Base-by-base conservation (phyloP, 2,329 filamentous ascomycete species). In the Ceratocystis destructans region DNA sequence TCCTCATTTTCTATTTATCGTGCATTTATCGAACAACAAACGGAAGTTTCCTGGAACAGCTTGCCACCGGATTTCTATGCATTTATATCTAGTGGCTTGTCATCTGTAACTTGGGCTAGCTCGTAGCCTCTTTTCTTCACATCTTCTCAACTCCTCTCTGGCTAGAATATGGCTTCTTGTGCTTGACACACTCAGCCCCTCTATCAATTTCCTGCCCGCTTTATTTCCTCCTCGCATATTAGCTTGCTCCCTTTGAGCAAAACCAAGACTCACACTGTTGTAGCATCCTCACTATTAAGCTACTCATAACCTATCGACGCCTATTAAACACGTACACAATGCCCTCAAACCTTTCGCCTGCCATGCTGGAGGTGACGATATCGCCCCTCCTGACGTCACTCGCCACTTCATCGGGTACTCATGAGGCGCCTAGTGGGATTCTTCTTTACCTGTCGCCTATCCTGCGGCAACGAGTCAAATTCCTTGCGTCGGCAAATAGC, bases 391-490 rank as follows among this genome's bases (percentile, higher is more conserved):
- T 88, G 61, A 81, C 83, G 7, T 80, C 83, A 46, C 76, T 88
- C 45, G 82, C 83, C 10, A 79, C 82, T 28, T 83, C 84, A 44
- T 77, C 84, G 50, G 77, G 82, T 68, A 84, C 84, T 31, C 78
- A 81, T 17, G 75, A 82, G 67, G 84, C 85, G 1, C 79, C 85
- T 12, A 76, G 79, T 37, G 79, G 78, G 20, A 76, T 87, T 59
- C 75, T 87, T 3, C 83, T 83, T 31, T 77, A 84, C 22, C 80
- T 88, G 65, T 83, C 85, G 1, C 85, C 85, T 31, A 87, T 87
- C 67, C 78, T 87, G 44, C 80, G 85, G 55, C 85, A 87, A 72
- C 79, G 85, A 67, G 83, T 87, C 50, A 82, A 86, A 70, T 78
- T 90, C 64, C 78, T 93, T 67, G 82, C 86, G 1, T 77, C 80